Base-by-base conservation (phyloP, 129 eudicot genomes). In the Solidago caesia region DNA sequence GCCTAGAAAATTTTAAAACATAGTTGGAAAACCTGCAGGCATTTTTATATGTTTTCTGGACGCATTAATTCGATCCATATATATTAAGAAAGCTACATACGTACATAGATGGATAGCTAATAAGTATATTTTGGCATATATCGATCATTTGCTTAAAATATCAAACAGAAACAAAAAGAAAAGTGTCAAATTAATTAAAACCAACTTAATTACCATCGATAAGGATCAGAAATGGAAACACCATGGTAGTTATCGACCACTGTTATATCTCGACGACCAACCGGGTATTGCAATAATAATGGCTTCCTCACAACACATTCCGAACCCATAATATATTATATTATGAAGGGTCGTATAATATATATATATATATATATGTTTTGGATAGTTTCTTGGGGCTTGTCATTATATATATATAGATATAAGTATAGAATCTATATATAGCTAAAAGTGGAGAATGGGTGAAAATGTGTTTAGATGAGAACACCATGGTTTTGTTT, bases 161-260 rank as follows among this genome's bases (percentile, higher is more conserved):
- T 29, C 39, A 29, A 43, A 59, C 5, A 0, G 0, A 65, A 16
- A 73, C 4, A 8, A 58, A 4, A 25, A 29, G 26, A 4, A 43
- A 7, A 12, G 6, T 57, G 16, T 8, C n/a, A 48, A 33, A 48
- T 6, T 4, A n/a, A 21, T 5, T 15, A 39, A 15, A n/a, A 55
- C 13, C 41, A 0, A 45, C 14, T 75, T 87, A 94, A n/a, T n/a
- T n/a, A n/a, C 99, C 99, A 94, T 56, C 99, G 82, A 59, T 94
- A 94, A 14, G 99, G 96, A 66, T 94, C 99, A 43, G 94, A 73
- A 53, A 94, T 83, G 5, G 43, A 46, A 53, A 85, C 87, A 64
- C 97, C 97, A 71, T 88, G 97, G 77, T 91, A 94, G 71, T 87
- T 74, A 75, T 94, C 97, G 14, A 87, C 84, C 44, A 88, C 89